Conservation (phyloP, 805 yeast species). For the Scheffersomyces amazonensis region DNA sequence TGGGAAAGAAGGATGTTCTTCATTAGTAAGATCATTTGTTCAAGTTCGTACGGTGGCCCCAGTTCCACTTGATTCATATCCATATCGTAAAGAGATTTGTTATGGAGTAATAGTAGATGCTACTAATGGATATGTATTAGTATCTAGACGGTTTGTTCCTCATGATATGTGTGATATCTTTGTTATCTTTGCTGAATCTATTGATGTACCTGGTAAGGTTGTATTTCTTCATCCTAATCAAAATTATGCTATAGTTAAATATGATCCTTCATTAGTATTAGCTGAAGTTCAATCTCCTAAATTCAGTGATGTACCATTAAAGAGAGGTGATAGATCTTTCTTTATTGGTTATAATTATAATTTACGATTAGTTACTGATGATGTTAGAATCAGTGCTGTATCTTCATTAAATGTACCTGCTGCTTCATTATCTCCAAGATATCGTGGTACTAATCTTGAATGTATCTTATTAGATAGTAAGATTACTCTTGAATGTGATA, state of each 20-base stretch:
- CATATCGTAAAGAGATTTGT: slow-evolving; percentile 57
- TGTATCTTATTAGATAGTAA: slow-evolving; percentile 73
- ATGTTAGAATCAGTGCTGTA: slow-evolving; percentile 74
- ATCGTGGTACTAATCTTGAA: slow-evolving; percentile 81
- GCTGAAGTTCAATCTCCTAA: slow-evolving; percentile 73
- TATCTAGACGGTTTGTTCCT: slow-evolving; percentile 75
- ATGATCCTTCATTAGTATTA: slow-evolving; percentile 70
- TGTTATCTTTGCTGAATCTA: slow-evolving; percentile 81
- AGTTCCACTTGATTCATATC: slow-evolving; percentile 71
- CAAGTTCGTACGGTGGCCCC: slow-evolving; percentile 65
- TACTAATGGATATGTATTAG: slow-evolving; percentile 71
- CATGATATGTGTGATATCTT: slow-evolving; percentile 77
- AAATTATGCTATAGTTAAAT: slow-evolving; percentile 79
- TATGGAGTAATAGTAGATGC: slow-evolving; percentile 85
- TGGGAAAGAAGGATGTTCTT: slow-evolving; percentile 48
- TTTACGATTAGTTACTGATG: slow-evolving; percentile 67
- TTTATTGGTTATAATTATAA: slow-evolving; percentile 80
- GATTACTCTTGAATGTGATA: slow-evolving; percentile 66
- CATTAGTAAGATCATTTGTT: slow-evolving; percentile 67
- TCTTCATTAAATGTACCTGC: slow-evolving; percentile 72
- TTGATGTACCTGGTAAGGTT: slow-evolving; percentile 75
- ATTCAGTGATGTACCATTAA: slow-evolving; percentile 52
- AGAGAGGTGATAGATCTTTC: slow-evolving; percentile 72
- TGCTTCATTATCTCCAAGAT: slow-evolving; percentile 67
- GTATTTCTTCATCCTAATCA: slow-evolving; percentile 84